Percentiles rank a stretch among this genome's conserved stretches.
Conservation (phyloP, 2,329 filamentous ascomycete genomes). For the Bipolaris bicolor region DNA sequence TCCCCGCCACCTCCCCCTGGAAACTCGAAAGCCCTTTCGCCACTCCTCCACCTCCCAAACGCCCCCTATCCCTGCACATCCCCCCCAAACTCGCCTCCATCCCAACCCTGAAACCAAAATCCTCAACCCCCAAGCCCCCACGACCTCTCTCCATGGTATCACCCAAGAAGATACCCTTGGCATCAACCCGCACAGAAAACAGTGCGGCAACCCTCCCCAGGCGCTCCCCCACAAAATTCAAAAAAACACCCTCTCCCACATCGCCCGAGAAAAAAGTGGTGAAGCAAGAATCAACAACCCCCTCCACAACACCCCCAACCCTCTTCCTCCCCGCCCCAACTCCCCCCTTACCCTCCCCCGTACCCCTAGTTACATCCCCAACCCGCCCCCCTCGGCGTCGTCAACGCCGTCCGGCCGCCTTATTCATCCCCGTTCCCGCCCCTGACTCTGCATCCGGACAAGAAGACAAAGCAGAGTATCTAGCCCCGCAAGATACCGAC, state of each 20-base stretch:
- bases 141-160: background rate
- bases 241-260: too few species aligned
- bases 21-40: background rate
- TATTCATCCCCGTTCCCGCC: background rate
- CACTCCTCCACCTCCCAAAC: background rate
- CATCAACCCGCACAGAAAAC: background rate
- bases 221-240: too few species aligned
- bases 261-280: too few species aligned
- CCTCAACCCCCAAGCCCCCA: background rate
- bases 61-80: too few species aligned
- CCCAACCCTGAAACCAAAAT: background rate
- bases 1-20: background rate
- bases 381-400: too few species aligned
- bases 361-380: too few species aligned
- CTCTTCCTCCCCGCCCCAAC: too few species aligned
- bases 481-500: constrained; percentile 4
- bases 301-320: too few species aligned
- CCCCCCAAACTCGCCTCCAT: background rate
- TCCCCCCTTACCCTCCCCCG: too few species aligned
- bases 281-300: too few species aligned
- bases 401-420: too few species aligned
- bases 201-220: background rate
- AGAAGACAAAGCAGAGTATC: too few species aligned
- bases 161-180: background rate
- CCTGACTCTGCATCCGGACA: background rate